Conservation (phyloP, 495 filamentous ascomycete genomes). For the Podospora pseudoanserina region DNA sequence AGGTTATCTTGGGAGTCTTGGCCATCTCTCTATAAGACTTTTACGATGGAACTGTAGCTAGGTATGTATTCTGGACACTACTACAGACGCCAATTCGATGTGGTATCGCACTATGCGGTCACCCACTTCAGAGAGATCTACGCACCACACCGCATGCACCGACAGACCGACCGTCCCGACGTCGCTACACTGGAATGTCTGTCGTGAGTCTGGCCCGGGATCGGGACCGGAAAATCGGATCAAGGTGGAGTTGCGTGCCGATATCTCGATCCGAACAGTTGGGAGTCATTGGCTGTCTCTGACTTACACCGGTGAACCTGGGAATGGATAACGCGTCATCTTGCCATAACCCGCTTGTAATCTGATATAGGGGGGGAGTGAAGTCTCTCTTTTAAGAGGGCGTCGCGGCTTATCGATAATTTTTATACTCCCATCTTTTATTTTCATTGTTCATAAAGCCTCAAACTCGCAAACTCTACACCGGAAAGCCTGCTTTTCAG, state of each 20-base stretch:
- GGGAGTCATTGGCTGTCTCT: neutral
- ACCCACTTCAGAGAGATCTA: neutral
- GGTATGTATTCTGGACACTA: neutral
- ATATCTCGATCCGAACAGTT: neutral
- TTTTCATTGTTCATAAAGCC: neutral
- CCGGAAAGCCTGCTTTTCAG: neutral
- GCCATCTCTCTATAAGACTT: neutral
- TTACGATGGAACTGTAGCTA: neutral
- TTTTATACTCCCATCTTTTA: neutral
- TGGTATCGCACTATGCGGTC: neutral
- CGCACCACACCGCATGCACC: too few relatives aligned
- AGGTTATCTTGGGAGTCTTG: neutral
- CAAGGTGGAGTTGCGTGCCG: neutral
- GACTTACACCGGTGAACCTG: too few relatives aligned
- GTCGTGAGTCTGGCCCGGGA: neutral
- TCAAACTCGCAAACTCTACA: neutral
- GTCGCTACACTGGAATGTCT: neutral
- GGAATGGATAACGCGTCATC: neutral
- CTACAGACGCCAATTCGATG: neutral
- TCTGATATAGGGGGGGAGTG: neutral
- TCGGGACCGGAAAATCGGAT: slow-evolving; percentile 9
- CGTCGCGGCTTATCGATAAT: neutral
- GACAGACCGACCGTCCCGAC: neutral
- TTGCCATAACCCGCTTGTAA: neutral
- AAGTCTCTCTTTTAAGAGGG: neutral